Evolutionary conservation across 1,139 yeast species (phyloP).

Genomic region (Debaryomycetaceae sp.): DNA sequence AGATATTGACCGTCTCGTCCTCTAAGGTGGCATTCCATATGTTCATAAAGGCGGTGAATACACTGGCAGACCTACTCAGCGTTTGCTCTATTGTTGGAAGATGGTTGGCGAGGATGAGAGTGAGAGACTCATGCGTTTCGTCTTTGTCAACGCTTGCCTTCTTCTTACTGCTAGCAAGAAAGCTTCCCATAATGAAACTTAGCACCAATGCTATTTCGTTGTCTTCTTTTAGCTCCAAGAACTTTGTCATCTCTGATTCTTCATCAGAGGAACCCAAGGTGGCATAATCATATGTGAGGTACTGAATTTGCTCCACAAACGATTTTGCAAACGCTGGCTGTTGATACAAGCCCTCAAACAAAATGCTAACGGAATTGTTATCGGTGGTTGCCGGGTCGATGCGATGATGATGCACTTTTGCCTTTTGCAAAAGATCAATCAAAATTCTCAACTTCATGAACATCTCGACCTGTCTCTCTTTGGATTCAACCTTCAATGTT

Average conservation of each 20-base stretch:
- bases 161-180: not conserved
- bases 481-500: constrained; percentile 1
- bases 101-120: constrained; percentile 20
- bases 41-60: constrained; percentile 21
- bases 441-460: constrained; percentile 37
- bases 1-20: not conserved
- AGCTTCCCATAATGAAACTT: constrained; percentile 25
- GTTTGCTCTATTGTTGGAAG: constrained; percentile 19
- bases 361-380: constrained; percentile 5
- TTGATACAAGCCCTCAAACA: constrained; percentile 18
- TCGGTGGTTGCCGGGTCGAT: constrained; percentile 5
- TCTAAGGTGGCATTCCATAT: constrained; percentile 28
- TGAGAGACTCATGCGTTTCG: constrained; percentile 16
- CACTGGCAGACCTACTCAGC: constrained; percentile 18
- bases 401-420: constrained; percentile 6
- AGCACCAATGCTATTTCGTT: constrained; percentile 19
- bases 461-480: constrained; percentile 20
- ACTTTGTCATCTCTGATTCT: constrained; percentile 7
- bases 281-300: constrained; percentile 39
- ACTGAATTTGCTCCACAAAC: constrained; percentile 36
- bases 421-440: constrained; percentile 13
- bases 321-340: constrained; percentile 17
- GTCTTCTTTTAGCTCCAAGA: constrained; percentile 4
- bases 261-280: constrained; percentile 16
- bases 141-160: constrained; percentile 7